Percentiles rank a stretch among this genome's conserved stretches.
Evolutionary conservation across 768 basidiomycete species (phyloP).

Genomic region (Sutorius australiensis): DNA sequence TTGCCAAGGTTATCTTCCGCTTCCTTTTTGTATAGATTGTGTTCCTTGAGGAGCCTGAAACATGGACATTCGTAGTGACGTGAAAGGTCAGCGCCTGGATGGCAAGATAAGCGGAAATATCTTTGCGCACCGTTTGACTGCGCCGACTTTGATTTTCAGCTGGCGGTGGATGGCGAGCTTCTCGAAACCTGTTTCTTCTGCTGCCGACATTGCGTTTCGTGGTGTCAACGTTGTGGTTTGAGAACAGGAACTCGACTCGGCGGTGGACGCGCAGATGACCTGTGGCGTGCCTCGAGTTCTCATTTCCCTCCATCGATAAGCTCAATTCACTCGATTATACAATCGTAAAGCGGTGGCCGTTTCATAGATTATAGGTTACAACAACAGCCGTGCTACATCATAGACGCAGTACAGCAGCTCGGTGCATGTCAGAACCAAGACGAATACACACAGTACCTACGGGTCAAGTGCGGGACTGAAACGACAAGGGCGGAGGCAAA

Average conservation of each 20-base stretch:
- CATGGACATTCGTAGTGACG: constrained; percentile 7
- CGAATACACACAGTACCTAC: constrained; percentile 34
- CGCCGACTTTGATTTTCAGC: constrained; percentile 74
- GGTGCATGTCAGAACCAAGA: constrained; percentile 29
- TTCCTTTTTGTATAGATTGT: constrained; percentile 62
- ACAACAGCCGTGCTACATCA: constrained; percentile 31
- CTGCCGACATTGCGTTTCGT: constrained; percentile 13
- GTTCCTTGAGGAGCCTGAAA: constrained; percentile 65
- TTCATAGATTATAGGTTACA: constrained; percentile 25
- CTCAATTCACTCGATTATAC: not conserved
- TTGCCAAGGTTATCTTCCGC: constrained; percentile 52
- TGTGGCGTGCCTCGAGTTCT: not conserved
- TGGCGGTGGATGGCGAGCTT: constrained; percentile 49
- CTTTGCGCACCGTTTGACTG: constrained; percentile 54
- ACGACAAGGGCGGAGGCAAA: constrained; percentile 26
- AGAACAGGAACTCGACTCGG: not conserved
- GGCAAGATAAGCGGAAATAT: constrained; percentile 16
- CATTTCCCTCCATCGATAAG: constrained; percentile 7
- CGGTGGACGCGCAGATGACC: constrained; percentile 1
- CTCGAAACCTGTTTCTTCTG: constrained; percentile 15
- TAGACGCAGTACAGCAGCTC: constrained; percentile 27
- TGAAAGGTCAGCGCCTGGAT: constrained; percentile 9
- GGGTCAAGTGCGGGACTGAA: constrained; percentile 18
- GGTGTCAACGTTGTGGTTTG: constrained; percentile 12
- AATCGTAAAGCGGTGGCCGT: constrained; percentile 16